Base-by-base conservation (phyloP, 768 basidiomycete species). In the Podaxis mareebaensis region DNA sequence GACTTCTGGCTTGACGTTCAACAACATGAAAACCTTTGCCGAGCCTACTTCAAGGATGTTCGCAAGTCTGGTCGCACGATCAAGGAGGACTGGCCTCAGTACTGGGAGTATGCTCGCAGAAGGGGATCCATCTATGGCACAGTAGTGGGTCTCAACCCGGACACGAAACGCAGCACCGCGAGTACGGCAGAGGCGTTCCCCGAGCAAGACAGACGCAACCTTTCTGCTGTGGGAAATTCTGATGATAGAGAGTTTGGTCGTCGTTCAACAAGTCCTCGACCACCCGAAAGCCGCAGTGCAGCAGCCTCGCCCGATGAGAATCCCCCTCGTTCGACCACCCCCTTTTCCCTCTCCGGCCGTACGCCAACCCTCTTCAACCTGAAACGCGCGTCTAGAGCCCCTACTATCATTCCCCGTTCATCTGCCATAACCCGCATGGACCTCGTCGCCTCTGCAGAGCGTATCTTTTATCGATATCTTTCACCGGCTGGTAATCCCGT, bases 1-100 rank as follows among this genome's bases (percentile, higher is more conserved):
- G 97, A 99, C 74, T 99, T 99, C 70, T 99, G 96, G 96, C 85
- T 99, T 30, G 97, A 99, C 74, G 97, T 99, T 5, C 95, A 97
- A 69, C 97, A 99, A 77, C 97, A 99, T 74, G 97, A 99, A 79
- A 98, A 98, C 73, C 87, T 99, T 38, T 99, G 96, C 75, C 86
- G 96, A 65, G 97, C 96, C 7, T 99, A 99, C 76, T 99, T 99
- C 86, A 97, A 98, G 81, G 97, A 99, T 75, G 88, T 99, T 58
- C 90, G 93, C 71, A 95, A 96, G 78, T 95, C 95, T 0, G 95
- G 96, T 2, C 86, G 91, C 28, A 87, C 91, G 12, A 92, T 99
- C 74, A 91, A 91, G 73, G 92, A 98, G 17, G 97, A 98, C 74
- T 99, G 97, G 97, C 97, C 97, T 4, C 93, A 97, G 74, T 99